phyloP scores from a whole-genome alignment of 345 rosid species.

The Adansonia digitata region DNA sequence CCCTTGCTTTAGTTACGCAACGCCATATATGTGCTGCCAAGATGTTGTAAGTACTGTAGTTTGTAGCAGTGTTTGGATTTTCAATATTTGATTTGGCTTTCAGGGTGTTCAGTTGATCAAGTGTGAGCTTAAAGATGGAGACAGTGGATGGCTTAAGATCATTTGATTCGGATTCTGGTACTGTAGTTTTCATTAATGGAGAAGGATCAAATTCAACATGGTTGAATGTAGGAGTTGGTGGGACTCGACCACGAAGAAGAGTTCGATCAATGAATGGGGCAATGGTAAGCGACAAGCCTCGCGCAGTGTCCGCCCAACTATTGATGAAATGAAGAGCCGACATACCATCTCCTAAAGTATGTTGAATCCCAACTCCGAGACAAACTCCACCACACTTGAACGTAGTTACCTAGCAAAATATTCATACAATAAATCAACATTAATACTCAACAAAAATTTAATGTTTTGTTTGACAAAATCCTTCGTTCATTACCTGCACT shows the following conservation, averaged over 20 bases:
- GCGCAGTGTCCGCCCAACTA: conserved; percentile 24
- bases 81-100: conserved; percentile 9
- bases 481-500: not conserved
- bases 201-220: conserved; percentile 23
- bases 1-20: conserved; percentile 23
- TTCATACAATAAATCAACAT: not conserved
- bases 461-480: not conserved
- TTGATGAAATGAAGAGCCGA: conserved; percentile 17
- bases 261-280: conserved; percentile 18
- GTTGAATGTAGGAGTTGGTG: conserved; percentile 12
- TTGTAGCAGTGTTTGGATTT: not conserved
- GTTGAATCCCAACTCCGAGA: conserved; percentile 23
- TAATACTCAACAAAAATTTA: not conserved
- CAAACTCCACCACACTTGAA: conserved; percentile 31
- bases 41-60: conserved; percentile 11
- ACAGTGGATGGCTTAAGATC: not conserved
- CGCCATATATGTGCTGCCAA: conserved; percentile 29
- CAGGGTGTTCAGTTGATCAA: conserved; percentile 13
- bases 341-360: conserved; percentile 21
- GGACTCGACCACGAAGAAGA: conserved; percentile 7
- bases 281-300: conserved; percentile 10
- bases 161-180: not conserved
- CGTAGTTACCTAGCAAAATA: conserved; percentile 15
- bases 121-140: conserved; percentile 12
- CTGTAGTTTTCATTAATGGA: not conserved